Evolutionary conservation across 306 rosid species (phyloP), one percentile per base, ranked within the genome.

Genomic region (Castanea mollissima): DNA sequence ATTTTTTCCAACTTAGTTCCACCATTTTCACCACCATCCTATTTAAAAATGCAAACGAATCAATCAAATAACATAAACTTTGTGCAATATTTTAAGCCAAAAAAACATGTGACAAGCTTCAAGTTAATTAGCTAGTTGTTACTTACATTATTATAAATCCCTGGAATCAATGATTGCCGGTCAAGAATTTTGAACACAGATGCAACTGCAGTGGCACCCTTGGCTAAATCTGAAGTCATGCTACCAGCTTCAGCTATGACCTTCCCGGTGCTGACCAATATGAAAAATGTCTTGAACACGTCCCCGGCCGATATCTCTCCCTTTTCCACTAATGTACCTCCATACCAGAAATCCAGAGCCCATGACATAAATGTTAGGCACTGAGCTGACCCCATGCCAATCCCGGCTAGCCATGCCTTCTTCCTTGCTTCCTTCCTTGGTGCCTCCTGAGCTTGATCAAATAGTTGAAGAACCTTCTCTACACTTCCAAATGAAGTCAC

Each of bases 211-310:
- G 96, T 78, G 16, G 98, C 87, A 38, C 94, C 91, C 62, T 91
- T 95, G 44, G 99, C 99, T 21, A 95, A 86, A 82, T 92, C 98
- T 54, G 98, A 90, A 62, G 99, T 95, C 99, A 95, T 92, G 83
- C 99, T 95, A 27, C 99, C 99, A 3, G 99, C 99, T 0, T 95
- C 99, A n/a, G 99, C 99, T 14, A 93, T 95, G 34, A 95, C 98
- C 78, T 95, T 95, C 1, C 99, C 98, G 6, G 98, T 95, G 81
- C 98, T 95, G 0, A 95, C 94, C 81, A 95, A 82, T 6, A 93
- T 92, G 79, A 95, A 95, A 79, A 95, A 95, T 23, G 99, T 95
- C 68, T 88, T 95, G 85, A 95, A 92, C 82, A 95, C 98, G 82
- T 87, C 99, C 46, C 99, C 98, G 19, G 99, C 88, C 27, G 98